phyloP scores from a whole-genome alignment of 306 rosid species.

The Quercus dentata region DNA sequence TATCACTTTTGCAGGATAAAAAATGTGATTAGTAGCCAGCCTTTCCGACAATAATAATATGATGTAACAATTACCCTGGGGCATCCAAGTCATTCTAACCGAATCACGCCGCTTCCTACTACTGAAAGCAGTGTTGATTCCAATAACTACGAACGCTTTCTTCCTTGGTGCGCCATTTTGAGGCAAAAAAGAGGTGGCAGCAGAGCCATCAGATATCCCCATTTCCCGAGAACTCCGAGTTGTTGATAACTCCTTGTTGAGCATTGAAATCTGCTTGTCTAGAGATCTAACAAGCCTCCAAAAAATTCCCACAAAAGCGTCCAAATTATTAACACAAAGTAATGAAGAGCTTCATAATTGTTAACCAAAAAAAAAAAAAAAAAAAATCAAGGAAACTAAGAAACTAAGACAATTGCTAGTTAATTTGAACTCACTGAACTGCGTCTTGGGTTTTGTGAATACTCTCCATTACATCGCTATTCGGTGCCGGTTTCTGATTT shows the following conservation, averaged over 20 bases:
- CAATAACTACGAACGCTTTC: conserved; percentile 85
- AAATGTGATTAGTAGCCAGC: too few species aligned
- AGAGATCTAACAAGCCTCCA: conserved; percentile 61
- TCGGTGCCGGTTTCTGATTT: conserved; percentile 48
- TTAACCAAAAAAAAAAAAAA: conserved; percentile 16
- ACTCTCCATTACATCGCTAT: conserved; percentile 52
- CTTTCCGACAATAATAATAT: neutral
- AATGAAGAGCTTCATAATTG: conserved; percentile 2
- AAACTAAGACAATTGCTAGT: conserved; percentile 5
- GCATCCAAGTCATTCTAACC: conserved; percentile 99
- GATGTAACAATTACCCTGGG: conserved; percentile 55
- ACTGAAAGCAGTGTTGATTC: conserved; percentile 97
- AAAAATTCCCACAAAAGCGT: conserved; percentile 18
- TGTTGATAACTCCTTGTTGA: conserved; percentile 77
- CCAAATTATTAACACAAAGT: conserved; percentile 1
- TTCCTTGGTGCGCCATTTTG: conserved; percentile 36
- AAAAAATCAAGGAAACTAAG: conserved; percentile 19
- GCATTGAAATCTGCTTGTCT: conserved; percentile 81
- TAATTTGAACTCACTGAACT: conserved; percentile 65
- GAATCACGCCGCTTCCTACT: conserved; percentile 97
- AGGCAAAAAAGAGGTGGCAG: conserved; percentile 17
- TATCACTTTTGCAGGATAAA: too few species aligned
- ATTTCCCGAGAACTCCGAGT: conserved; percentile 63
- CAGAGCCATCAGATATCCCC: conserved; percentile 39
- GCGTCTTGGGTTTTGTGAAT: conserved; percentile 83